phyloP scores from a whole-genome alignment of 2,329 filamentous ascomycete genomes.

The Trichoderma oligosporum region DNA sequence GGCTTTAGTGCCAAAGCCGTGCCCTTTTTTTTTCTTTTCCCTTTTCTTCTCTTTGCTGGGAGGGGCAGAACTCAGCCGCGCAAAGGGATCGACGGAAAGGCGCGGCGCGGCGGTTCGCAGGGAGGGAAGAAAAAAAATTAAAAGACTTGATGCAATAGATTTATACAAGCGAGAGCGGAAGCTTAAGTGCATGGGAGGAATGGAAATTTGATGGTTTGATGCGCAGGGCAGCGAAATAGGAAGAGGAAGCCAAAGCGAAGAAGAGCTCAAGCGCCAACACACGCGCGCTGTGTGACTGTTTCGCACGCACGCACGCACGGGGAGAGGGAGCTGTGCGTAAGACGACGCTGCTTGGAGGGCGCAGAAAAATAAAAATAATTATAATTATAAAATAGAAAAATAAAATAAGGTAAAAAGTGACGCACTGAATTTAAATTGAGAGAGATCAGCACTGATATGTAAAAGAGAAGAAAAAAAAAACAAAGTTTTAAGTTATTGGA shows the following conservation, averaged over 20 bases:
- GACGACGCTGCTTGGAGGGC: background rate
- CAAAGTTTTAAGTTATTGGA: too few species aligned
- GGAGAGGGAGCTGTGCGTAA: background rate
- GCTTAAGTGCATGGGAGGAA: background rate
- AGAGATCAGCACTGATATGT: too few species aligned
- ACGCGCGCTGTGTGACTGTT: background rate
- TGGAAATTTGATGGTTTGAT: background rate
- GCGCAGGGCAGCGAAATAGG: background rate
- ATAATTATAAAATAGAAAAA: too few species aligned
- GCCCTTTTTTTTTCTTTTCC: background rate
- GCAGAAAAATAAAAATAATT: too few species aligned
- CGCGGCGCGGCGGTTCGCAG: constrained; percentile 16
- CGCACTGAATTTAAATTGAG: too few species aligned
- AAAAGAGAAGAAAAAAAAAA: too few species aligned
- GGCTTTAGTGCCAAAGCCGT: background rate
- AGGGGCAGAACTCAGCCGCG: constrained; percentile 20
- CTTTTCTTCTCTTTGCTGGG: constrained; percentile 10
- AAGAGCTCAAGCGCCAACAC: background rate
- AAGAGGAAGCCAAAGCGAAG: background rate
- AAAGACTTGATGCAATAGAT: too few species aligned
- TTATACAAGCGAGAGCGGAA: background rate
- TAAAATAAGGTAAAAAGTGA: too few species aligned
- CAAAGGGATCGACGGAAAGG: constrained; percentile 17
- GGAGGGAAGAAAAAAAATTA: background rate
- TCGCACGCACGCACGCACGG: too few species aligned